Evolutionary conservation across 73 alveolate species (phyloP).

Genomic region (Urostyla sp.): DNA sequence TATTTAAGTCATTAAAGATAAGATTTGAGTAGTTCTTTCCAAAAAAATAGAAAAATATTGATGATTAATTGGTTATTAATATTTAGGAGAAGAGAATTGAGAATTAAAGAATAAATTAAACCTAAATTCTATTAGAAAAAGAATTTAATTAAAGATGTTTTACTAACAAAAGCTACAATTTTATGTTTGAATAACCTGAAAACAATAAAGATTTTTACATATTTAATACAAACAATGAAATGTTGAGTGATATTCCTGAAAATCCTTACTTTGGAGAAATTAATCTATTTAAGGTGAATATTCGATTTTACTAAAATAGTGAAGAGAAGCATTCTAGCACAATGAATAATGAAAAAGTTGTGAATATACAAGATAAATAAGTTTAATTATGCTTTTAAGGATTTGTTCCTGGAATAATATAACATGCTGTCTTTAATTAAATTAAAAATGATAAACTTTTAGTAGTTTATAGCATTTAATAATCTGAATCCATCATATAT

Average conservation of each 20-base stretch:
- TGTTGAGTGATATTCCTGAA: neutral
- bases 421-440: constrained; percentile 14
- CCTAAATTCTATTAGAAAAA: neutral
- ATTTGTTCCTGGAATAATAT: constrained; percentile 36
- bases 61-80: neutral
- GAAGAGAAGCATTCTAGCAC: constrained; percentile 39
- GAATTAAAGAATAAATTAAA: neutral
- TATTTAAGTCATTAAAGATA: constrained; percentile 22
- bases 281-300: neutral
- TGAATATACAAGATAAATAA: neutral
- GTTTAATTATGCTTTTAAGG: neutral
- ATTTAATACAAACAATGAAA: constrained; percentile 13
- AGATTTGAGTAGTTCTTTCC: constrained; percentile 30
- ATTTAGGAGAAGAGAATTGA: neutral
- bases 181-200: constrained; percentile 28
- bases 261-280: constrained; percentile 48
- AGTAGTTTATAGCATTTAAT: constrained; percentile 17
- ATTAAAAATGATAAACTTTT: neutral
- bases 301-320: neutral
- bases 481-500: neutral
- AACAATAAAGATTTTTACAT: constrained; percentile 1
- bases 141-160: constrained; percentile 16
- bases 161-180: constrained; percentile 7
- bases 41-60: neutral
- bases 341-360: neutral